Evolutionary conservation across 768 basidiomycete genomes (phyloP).

Genomic region (Leccinum subgranulosum): DNA sequence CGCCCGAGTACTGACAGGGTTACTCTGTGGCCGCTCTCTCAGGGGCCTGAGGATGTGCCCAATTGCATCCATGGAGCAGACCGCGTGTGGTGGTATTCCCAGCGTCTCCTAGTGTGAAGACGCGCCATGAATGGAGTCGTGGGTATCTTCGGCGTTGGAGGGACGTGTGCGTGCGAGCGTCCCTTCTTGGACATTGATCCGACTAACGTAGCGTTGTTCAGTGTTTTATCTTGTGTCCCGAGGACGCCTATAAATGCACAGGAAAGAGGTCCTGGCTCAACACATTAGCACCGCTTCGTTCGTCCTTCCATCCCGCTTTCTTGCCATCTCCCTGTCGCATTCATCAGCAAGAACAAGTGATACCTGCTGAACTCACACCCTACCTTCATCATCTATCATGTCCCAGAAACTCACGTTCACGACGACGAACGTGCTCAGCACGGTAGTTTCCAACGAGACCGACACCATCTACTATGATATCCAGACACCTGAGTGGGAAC

Average conservation of each 20-base stretch:
- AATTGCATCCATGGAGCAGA: not conserved
- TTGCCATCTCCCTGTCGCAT: not conserved
- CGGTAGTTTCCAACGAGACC: constrained; percentile 35
- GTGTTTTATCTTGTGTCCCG: not conserved
- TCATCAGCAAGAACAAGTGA: not conserved
- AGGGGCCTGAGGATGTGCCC: not conserved
- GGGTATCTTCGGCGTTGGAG: not conserved
- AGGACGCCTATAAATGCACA: not conserved
- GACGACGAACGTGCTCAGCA: constrained; percentile 36
- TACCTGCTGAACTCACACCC: not conserved
- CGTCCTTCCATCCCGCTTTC: not conserved
- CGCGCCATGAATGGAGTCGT: not conserved
- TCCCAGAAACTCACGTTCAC: constrained; percentile 36
- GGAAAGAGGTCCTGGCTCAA: not conserved
- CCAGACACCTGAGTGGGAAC: constrained; percentile 38
- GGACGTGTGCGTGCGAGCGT: not conserved
- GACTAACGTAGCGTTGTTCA: not conserved
- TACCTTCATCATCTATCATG: constrained; percentile 2
- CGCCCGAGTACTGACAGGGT: not conserved
- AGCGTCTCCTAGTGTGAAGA: not conserved
- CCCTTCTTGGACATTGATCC: not conserved
- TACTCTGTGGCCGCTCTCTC: not conserved
- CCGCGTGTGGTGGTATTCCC: not conserved
- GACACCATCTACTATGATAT: constrained; percentile 41
- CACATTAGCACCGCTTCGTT: not conserved